phyloP scores from a whole-genome alignment of 352 stramenopile species.

The Pythium biforme region DNA sequence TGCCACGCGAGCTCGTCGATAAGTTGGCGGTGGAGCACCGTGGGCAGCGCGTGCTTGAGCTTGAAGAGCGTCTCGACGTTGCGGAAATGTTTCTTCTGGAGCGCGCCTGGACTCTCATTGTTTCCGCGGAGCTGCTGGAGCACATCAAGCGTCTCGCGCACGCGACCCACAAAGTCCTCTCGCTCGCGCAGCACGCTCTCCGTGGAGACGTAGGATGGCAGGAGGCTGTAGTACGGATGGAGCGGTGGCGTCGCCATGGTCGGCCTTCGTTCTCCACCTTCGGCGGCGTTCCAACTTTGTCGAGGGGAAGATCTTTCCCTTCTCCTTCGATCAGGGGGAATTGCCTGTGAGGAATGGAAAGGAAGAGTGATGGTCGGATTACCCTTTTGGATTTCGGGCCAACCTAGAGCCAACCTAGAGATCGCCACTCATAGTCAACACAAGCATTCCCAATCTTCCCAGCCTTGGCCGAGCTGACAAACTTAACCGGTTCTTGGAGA shows the following conservation, averaged over 20 bases:
- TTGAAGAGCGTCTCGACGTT: constrained; percentile 56
- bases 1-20: constrained; percentile 48
- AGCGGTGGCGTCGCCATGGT: constrained; percentile 11
- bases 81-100: constrained; percentile 66
- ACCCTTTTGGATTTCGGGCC: background rate
- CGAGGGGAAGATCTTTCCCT: background rate
- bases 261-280: background rate
- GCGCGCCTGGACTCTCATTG: background rate
- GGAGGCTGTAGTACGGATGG: constrained; percentile 58
- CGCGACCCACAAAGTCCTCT: constrained; percentile 44
- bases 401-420: background rate
- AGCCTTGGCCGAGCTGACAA: too few relatives aligned
- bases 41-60: constrained; percentile 59
- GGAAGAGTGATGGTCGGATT: constrained; percentile 17
- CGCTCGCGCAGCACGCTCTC: constrained; percentile 39
- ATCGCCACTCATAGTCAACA: background rate
- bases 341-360: background rate
- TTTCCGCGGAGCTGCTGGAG: constrained; percentile 32
- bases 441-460: background rate
- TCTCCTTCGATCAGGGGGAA: background rate
- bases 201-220: constrained; percentile 55
- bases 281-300: background rate
- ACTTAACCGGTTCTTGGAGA: constrained; percentile 7
- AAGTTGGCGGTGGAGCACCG: constrained; percentile 38
- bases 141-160: constrained; percentile 41